Evolutionary conservation across 23 red algal genomes (phyloP).

Genomic region (Pyropia yezoensis): DNA sequence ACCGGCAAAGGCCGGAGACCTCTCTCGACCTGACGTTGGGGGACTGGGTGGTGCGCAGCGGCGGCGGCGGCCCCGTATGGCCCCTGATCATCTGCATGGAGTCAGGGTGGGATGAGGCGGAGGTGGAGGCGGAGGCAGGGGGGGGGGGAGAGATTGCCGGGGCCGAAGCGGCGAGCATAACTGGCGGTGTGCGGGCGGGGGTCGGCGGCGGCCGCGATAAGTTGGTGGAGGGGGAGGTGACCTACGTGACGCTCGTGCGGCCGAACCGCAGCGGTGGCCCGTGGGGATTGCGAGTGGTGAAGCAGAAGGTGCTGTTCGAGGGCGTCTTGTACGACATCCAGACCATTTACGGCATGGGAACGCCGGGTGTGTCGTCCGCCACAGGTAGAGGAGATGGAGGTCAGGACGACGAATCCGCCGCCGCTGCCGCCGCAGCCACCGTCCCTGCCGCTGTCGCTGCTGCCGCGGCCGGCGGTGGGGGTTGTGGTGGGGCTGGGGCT

Average conservation of each 20-base stretch:
- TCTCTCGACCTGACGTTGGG: slow-evolving; percentile 17
- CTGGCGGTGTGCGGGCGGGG: neutral
- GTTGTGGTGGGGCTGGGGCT: no score
- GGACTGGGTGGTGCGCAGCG: slow-evolving; percentile 4
- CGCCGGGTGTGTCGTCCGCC: slow-evolving; percentile 14
- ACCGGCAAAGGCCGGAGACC: slow-evolving; percentile 34
- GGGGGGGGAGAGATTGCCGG: no score
- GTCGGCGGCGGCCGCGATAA: neutral
- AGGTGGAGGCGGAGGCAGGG: neutral
- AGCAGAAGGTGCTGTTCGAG: slow-evolving; percentile 54
- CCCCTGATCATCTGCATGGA: slow-evolving; percentile 56
- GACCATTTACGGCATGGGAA: slow-evolving; percentile 77
- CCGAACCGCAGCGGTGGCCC: neutral
- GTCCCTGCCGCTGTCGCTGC: neutral
- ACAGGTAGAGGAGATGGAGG: neutral
- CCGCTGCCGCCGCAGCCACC: neutral
- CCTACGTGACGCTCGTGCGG: slow-evolving; percentile 37
- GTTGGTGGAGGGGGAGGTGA: slow-evolving; percentile 28
- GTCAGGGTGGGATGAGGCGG: neutral
- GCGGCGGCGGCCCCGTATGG: slow-evolving; percentile 1
- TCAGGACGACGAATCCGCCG: no score
- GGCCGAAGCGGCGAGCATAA: no score
- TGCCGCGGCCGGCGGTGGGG: neutral
- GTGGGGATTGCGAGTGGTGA: slow-evolving; percentile 15
- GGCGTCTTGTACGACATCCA: slow-evolving; percentile 50